phyloP scores from a whole-genome alignment of 75 land plant genomes.

The Cryptomeria japonica region DNA sequence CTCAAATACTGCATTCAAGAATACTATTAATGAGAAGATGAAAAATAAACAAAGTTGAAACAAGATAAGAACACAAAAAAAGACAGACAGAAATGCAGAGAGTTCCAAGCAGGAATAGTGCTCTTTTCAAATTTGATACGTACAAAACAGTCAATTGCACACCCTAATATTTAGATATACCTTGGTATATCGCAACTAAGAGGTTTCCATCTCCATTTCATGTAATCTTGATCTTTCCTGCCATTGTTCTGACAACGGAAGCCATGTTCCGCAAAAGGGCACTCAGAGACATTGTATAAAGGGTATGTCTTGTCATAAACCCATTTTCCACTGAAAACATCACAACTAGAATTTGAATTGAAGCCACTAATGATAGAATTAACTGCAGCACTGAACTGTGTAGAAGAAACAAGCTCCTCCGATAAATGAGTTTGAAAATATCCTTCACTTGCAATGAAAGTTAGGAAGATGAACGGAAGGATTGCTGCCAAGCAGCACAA shows the following conservation, averaged over 20 bases:
- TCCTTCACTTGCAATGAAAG: not conserved
- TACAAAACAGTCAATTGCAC: not conserved
- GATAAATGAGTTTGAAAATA: not conserved
- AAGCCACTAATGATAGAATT: not conserved
- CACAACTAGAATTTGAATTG: conserved; percentile 30
- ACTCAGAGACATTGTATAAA: conserved; percentile 57
- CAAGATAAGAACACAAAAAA: not conserved
- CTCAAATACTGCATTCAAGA: not conserved
- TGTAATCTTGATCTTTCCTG: conserved; percentile 61
- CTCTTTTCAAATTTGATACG: not conserved
- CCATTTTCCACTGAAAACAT: conserved; percentile 70
- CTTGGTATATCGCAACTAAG: conserved; percentile 67
- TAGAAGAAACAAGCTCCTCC: not conserved
- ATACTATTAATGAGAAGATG: not conserved
- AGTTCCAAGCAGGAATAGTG: not conserved
- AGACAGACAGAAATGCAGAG: not conserved
- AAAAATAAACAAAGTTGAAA: not conserved
- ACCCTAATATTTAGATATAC: conserved; percentile 3
- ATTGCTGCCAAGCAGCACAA: not conserved
- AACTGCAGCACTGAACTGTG: not conserved
- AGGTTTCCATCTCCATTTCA: conserved; percentile 92
- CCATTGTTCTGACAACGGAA: conserved; percentile 89
- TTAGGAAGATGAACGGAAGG: not conserved
- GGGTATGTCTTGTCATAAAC: conserved; percentile 48
- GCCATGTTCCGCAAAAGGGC: conserved; percentile 83